These are phyloP conservation scores for Colletotrichum sp. DNA, from an alignment of 2,329 filamentous ascomycete genomes.

Conservation along the genomic window DNA sequence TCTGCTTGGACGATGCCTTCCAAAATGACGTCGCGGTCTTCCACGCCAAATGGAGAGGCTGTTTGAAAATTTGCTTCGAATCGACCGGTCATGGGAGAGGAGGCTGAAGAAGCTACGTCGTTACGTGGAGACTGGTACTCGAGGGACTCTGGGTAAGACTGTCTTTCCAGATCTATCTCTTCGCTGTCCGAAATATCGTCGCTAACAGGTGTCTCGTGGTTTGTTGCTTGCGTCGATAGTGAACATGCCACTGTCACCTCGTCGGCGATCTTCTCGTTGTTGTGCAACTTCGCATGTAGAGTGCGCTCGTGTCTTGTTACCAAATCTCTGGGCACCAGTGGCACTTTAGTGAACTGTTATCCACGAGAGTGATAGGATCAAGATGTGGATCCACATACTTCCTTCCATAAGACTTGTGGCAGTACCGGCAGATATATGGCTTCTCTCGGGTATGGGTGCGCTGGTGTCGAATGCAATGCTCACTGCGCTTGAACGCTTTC, in stretches of 20 bases:
- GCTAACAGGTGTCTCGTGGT: background rate
- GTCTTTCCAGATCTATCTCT: background rate
- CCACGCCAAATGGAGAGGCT: background rate
- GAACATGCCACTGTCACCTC: background rate
- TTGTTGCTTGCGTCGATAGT: background rate
- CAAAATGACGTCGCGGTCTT: background rate
- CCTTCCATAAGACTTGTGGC: background rate
- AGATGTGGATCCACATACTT: background rate
- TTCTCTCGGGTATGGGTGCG: background rate
- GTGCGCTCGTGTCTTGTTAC: background rate
- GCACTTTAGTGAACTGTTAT: background rate
- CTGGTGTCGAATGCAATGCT: background rate
- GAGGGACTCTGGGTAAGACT: background rate
- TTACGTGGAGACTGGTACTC: background rate
- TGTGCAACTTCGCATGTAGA: background rate
- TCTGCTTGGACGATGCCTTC: background rate
- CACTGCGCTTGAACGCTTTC: background rate
- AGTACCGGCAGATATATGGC: background rate
- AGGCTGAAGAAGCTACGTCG: background rate
- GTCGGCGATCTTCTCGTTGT: background rate
- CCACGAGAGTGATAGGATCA: background rate
- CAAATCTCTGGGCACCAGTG: background rate
- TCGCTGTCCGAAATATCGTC: background rate
- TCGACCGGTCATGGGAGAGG: background rate
- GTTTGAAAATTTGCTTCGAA: background rate